These are phyloP conservation scores for Suhomyces sp. DNA, from an alignment of 805 yeast genomes.

Conservation along the genomic window DNA sequence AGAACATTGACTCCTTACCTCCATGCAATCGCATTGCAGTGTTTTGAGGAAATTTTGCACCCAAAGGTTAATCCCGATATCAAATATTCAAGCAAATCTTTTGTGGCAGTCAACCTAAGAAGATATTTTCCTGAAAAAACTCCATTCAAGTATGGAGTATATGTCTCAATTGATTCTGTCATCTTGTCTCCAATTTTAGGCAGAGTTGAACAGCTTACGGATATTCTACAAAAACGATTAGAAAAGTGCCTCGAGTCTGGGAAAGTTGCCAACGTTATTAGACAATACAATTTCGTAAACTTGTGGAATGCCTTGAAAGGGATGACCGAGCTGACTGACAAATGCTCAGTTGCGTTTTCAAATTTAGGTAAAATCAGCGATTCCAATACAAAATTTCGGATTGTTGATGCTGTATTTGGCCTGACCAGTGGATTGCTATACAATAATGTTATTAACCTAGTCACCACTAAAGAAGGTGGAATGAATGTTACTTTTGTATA, in stretches of 20 bases:
- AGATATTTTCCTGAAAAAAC: constrained; percentile 4
- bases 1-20: constrained; percentile 12
- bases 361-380: constrained; percentile 11
- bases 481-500: constrained; percentile 9
- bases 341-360: constrained; percentile 2
- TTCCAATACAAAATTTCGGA: not conserved
- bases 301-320: constrained; percentile 5
- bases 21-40: constrained; percentile 7
- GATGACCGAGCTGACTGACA: not conserved
- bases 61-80: not conserved
- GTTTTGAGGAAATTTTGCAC: constrained; percentile 8
- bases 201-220: not conserved
- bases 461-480: constrained; percentile 7
- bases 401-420: constrained; percentile 9
- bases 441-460: constrained; percentile 11
- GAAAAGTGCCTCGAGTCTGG: not conserved
- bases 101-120: constrained; percentile 10
- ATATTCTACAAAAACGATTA: not conserved
- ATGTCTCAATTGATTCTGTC: not conserved
- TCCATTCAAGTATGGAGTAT: constrained; percentile 2
- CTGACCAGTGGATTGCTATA: constrained; percentile 8
- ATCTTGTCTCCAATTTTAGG: not conserved
- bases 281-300: constrained; percentile 1
- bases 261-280: constrained; percentile 2
- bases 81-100: constrained; percentile 6